phyloP scores from a whole-genome alignment of 768 basidiomycete species.

The Sistotremastrum suecicum region DNA sequence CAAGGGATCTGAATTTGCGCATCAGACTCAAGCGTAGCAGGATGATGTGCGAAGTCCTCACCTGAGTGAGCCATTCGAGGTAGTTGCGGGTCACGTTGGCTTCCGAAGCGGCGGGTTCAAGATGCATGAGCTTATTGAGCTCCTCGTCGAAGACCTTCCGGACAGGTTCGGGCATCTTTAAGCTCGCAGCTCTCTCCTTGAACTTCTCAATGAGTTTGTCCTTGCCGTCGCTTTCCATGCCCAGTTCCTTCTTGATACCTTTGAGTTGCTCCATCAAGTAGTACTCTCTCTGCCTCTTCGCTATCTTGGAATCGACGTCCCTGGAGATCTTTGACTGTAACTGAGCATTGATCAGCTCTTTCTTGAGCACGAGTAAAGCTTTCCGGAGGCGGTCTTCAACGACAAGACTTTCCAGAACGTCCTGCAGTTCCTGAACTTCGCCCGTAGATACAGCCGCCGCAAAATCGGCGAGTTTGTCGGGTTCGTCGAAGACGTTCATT shows the following conservation, averaged over 20 bases:
- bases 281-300: constrained; percentile 87
- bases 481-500: constrained; percentile 91
- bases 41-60: constrained; percentile 12
- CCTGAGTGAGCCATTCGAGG: constrained; percentile 84
- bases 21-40: not conserved
- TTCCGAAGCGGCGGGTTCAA: constrained; percentile 85
- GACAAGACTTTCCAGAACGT: constrained; percentile 74
- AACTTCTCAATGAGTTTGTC: constrained; percentile 90
- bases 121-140: constrained; percentile 71
- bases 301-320: constrained; percentile 91
- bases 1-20: constrained; percentile 63
- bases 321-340: constrained; percentile 83
- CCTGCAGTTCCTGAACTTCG: constrained; percentile 86
- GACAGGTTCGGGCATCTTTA: constrained; percentile 85
- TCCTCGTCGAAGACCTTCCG: constrained; percentile 96
- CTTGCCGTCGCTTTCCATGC: constrained; percentile 91
- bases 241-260: constrained; percentile 91
- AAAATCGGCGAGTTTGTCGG: constrained; percentile 93
- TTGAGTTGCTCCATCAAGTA: constrained; percentile 96
- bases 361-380: constrained; percentile 86
- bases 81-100: constrained; percentile 93
- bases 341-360: constrained; percentile 94
- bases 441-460: constrained; percentile 91
- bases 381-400: constrained; percentile 86
- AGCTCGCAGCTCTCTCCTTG: constrained; percentile 61